These are phyloP conservation scores for Dittrichia graveolens DNA, from an alignment of 129 eudicot species.

Conservation along the genomic window DNA sequence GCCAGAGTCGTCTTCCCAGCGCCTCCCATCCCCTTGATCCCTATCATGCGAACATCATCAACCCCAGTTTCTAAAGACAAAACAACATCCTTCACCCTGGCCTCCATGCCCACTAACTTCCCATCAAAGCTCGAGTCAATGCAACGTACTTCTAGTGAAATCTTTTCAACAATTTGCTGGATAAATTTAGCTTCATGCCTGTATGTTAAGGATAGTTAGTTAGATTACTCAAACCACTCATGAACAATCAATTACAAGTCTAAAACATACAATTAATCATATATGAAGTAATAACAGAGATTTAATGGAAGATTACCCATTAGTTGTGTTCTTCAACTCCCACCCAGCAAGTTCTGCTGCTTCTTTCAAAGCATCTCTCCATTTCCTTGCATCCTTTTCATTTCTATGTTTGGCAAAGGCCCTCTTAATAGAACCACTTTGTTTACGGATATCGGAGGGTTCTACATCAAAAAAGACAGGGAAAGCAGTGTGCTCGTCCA, in stretches of 20 bases:
- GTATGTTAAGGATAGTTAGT: background rate
- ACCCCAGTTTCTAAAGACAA: background rate
- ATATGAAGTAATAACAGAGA: background rate
- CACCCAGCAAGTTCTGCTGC: background rate
- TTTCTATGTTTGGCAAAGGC: background rate
- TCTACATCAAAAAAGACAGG: background rate
- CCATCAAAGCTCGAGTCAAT: background rate
- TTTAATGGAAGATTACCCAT: background rate
- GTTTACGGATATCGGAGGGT: background rate
- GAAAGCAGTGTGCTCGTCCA: background rate
- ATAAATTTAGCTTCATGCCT: background rate
- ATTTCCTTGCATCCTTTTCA: background rate
- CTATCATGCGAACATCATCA: slow-evolving; percentile 18
- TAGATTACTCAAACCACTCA: background rate
- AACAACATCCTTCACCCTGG: background rate
- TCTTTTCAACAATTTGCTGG: background rate
- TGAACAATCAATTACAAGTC: background rate
- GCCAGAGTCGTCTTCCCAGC: slow-evolving; percentile 19
- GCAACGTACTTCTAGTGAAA: background rate
- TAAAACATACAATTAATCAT: background rate
- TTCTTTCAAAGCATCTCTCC: background rate
- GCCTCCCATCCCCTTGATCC: slow-evolving; percentile 23
- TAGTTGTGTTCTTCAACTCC: background rate
- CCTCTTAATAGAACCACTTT: background rate
- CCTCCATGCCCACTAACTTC: slow-evolving; percentile 21